Evolutionary conservation across 2,329 filamentous ascomycete genomes (phyloP), one percentile per base, ranked within the genome.

Genomic region (Talaromyces verruculosus): DNA sequence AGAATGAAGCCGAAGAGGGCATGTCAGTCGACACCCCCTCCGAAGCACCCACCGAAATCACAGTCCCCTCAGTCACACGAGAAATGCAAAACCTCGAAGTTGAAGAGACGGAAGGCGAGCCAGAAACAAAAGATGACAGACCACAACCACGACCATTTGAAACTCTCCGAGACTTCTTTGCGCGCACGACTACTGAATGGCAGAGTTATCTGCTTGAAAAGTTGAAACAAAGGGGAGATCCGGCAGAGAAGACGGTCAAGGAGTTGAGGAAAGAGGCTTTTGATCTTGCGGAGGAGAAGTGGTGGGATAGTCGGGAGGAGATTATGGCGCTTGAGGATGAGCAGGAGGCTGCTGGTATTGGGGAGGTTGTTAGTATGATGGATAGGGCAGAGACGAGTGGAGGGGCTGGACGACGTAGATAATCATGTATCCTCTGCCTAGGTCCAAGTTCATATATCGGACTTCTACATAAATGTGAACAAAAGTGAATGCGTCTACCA

Each of bases 291-390:
- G 95, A 99, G 79, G 91, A 93, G 80, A 97, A 96, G 78, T 99
- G 95, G 95, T 99, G 95, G 95, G 95, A 97, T 83, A 93, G 90
- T 75, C 87, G 95, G 72, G 95, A 99, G 81, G 94, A 98, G 80
- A 91, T 99, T 70, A 90, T 89, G 63, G 90, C 88, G 6, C 79
- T 98, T 74, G 95, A 99, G 79, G 94, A 97, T 79, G 94, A 97
- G 81, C 93, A 98, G 81, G 94, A 97, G 79, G 93, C 91, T 59
- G 92, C 93, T 39, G 93, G 95, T 10, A 97, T 98, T 77, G 91
- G 93, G 17, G 95, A 98, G 81, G 92, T 98, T 51, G 91, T 98
- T 64, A 95, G 89, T 74, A 82, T 98, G 74, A 88, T 89, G 60
- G 92, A 96, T 71, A 88, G 88, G 69, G 86, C 84, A 49, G 78